These are phyloP conservation scores for Kurtzmaniella quercitrusa DNA, from an alignment of 1,139 yeast genomes.

Conservation along the genomic window DNA sequence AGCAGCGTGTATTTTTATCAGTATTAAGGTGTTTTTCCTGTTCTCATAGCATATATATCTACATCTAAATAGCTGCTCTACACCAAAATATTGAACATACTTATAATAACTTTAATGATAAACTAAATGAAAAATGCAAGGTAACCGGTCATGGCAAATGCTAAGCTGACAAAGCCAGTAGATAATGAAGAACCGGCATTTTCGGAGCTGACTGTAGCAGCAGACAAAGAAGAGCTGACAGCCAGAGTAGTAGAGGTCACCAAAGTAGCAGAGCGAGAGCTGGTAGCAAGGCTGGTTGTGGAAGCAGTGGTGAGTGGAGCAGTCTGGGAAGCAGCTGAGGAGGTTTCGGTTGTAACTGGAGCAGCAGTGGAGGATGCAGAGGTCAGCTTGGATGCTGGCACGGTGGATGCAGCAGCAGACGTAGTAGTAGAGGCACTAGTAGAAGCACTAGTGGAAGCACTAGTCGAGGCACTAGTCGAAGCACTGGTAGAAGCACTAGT, in stretches of 20 bases:
- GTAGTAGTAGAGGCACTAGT: background rate
- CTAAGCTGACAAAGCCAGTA: constrained; percentile 1
- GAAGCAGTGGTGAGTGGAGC: background rate
- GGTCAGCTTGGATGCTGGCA: background rate
- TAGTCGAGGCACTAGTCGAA: background rate
- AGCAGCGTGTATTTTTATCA: no score
- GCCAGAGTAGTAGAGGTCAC: background rate
- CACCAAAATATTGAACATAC: background rate
- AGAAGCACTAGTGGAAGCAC: background rate
- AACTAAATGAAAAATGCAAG: constrained; percentile 1
- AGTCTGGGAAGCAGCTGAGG: background rate
- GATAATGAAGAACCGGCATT: constrained; percentile 2
- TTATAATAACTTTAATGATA: background rate
- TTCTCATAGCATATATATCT: no score
- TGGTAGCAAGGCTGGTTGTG: background rate
- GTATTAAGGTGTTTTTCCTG: no score
- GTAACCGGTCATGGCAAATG: constrained; percentile 6
- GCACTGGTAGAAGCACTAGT: constrained; percentile 2
- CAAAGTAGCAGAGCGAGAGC: background rate
- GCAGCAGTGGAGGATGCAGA: constrained; percentile 2
- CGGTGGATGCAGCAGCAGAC: background rate
- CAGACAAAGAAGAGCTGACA: background rate
- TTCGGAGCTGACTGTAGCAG: constrained; percentile 1
- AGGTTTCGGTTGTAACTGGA: constrained; percentile 2
- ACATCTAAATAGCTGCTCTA: no score